These are phyloP conservation scores for Glaciozyma antarctica DNA, from an alignment of 768 basidiomycete species.

Conservation along the genomic window DNA sequence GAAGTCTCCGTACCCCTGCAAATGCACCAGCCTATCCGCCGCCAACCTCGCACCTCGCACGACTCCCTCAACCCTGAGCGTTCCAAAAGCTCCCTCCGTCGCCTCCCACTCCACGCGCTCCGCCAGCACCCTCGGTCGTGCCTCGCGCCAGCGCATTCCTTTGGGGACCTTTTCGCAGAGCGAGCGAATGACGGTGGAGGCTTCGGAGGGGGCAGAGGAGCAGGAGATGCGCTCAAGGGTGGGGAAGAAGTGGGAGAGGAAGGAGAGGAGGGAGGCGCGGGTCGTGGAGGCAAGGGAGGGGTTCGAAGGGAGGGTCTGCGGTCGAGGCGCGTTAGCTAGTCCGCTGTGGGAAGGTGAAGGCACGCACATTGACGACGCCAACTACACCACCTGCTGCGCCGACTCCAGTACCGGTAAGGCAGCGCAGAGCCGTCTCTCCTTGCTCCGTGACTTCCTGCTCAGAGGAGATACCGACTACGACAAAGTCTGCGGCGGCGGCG, in stretches of 20 bases:
- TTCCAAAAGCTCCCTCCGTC: constrained; percentile 47
- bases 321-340: background rate
- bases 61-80: constrained; percentile 67
- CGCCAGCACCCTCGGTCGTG: constrained; percentile 64
- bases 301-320: constrained; percentile 32
- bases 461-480: constrained; percentile 72
- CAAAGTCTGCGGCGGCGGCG: constrained; percentile 80
- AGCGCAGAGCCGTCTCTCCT: constrained; percentile 79
- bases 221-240: constrained; percentile 67
- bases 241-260: constrained; percentile 90
- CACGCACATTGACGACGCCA: constrained; percentile 27
- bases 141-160: constrained; percentile 72
- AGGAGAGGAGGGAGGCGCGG: constrained; percentile 81
- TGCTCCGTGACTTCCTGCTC: constrained; percentile 68
- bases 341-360: background rate
- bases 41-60: constrained; percentile 70
- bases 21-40: constrained; percentile 73
- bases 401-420: constrained; percentile 81
- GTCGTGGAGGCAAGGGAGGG: constrained; percentile 47
- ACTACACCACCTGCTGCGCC: constrained; percentile 67
- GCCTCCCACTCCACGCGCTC: constrained; percentile 54
- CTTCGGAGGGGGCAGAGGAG: constrained; percentile 51
- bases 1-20: constrained; percentile 82
- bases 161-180: constrained; percentile 76
- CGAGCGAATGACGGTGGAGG: constrained; percentile 60